phyloP scores from a whole-genome alignment of 805 yeast genomes.

The Candida broadrunensis region DNA sequence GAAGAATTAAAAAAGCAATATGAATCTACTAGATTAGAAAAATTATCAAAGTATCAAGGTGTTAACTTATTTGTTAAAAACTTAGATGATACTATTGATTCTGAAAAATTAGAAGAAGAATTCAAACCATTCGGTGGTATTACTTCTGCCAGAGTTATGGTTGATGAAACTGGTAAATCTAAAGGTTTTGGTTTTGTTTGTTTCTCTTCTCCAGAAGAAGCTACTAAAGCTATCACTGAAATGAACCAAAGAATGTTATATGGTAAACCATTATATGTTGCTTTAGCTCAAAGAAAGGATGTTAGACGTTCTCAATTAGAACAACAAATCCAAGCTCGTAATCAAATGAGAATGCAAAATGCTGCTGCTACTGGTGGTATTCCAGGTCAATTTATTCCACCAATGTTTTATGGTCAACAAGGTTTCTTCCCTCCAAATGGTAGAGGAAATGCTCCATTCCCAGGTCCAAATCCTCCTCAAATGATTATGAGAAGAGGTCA shows the following conservation, averaged over 20 bases:
- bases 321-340: slow-evolving; percentile 97
- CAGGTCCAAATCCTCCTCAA: slow-evolving; percentile 80
- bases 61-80: slow-evolving; percentile 95
- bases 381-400: slow-evolving; percentile 84
- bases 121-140: slow-evolving; percentile 91
- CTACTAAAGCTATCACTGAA: slow-evolving; percentile 96
- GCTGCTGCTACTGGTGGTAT: slow-evolving; percentile 85
- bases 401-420: slow-evolving; percentile 84
- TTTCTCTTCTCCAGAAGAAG: slow-evolving; percentile 97
- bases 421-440: slow-evolving; percentile 81
- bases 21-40: slow-evolving; percentile 89
- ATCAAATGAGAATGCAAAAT: slow-evolving; percentile 97
- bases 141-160: slow-evolving; percentile 95
- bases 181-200: slow-evolving; percentile 99
- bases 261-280: slow-evolving; percentile 96
- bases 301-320: slow-evolving; percentile 95
- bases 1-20: slow-evolving; percentile 94
- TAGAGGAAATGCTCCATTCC: slow-evolving; percentile 74
- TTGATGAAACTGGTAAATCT: slow-evolving; percentile 90
- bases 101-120: slow-evolving; percentile 87
- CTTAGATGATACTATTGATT: slow-evolving; percentile 90
- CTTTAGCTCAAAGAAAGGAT: slow-evolving; percentile 97
- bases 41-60: slow-evolving; percentile 92
- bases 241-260: slow-evolving; percentile 96
- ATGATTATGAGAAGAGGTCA: slow-evolving; percentile 75